Conservation (phyloP, 2,329 filamentous ascomycete genomes). For the Colletotrichum magnum region DNA sequence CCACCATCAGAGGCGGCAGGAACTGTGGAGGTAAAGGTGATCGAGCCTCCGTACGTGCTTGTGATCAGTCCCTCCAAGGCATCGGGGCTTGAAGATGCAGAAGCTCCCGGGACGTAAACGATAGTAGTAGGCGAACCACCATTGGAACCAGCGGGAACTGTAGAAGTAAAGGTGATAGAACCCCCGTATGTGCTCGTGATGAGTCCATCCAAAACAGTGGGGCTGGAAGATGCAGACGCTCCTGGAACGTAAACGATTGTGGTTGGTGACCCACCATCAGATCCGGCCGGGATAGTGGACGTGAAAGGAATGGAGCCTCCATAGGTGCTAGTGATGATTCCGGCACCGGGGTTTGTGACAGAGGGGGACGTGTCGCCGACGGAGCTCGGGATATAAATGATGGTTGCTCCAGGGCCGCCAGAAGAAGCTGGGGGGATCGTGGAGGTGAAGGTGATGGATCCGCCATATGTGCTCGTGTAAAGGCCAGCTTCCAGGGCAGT, state of each 20-base stretch:
- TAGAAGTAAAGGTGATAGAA: neutral
- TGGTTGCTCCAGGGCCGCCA: conserved; percentile 22
- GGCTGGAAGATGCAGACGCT: neutral
- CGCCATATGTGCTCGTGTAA: conserved; percentile 20
- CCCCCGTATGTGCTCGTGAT: conserved; percentile 19
- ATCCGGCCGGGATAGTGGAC: conserved; percentile 1
- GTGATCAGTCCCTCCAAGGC: neutral
- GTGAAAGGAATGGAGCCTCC: conserved; percentile 28
- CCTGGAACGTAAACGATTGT: conserved; percentile 22
- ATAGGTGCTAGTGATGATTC: conserved; percentile 31
- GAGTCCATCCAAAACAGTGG: neutral
- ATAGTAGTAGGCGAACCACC: neutral
- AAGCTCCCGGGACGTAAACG: neutral
- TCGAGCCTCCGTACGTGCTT: conserved; percentile 9
- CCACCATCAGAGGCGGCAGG: neutral
- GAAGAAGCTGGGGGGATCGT: conserved; percentile 3
- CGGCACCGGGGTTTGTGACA: conserved; percentile 10
- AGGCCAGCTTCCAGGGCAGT: conserved; percentile 5
- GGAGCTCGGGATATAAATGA: conserved; percentile 19
- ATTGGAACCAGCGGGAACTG: neutral
- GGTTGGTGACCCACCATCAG: neutral
- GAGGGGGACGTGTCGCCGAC: neutral
- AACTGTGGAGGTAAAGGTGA: neutral
- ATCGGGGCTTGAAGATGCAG: neutral
- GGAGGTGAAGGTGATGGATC: conserved; percentile 20